A percentile compares a stretch with the other conserved stretches of the same genome.
Conservation (phyloP, 2,329 filamentous ascomycete genomes). For the Cryphonectria nitschkei region DNA sequence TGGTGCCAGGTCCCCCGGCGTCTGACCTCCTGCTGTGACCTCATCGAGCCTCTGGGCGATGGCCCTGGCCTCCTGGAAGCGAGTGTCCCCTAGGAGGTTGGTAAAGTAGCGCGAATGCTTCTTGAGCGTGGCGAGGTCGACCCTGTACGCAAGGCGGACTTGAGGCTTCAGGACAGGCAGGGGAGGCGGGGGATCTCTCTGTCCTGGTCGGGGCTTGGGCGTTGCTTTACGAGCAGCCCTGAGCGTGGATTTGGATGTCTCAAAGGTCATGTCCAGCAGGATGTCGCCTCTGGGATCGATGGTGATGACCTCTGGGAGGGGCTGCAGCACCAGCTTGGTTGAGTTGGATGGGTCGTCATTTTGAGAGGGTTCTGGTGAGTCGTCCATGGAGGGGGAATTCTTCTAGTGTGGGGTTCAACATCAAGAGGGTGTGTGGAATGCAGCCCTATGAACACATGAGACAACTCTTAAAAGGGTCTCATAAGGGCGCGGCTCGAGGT, state of each 20-base stretch:
- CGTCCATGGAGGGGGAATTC: conserved; percentile 30
- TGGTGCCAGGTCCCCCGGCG: conserved; percentile 52
- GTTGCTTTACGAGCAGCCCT: conserved; percentile 47
- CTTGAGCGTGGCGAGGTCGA: conserved; percentile 59
- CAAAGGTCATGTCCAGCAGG: conserved; percentile 68
- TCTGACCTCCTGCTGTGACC: conserved; percentile 52
- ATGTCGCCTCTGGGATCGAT: conserved; percentile 65
- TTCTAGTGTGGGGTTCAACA: conserved; percentile 16
- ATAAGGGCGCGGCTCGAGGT: background rate
- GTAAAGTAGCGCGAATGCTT: conserved; percentile 71
- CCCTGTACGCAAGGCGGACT: conserved; percentile 59
- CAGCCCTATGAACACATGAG: background rate
- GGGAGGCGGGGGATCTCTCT: conserved; percentile 28
- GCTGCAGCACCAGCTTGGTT: background rate
- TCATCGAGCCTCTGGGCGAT: conserved; percentile 55
- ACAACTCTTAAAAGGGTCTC: background rate
- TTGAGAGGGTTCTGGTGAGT: conserved; percentile 31
- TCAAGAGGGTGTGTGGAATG: conserved; percentile 9
- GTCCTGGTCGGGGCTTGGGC: conserved; percentile 36
- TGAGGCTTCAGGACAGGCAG: conserved; percentile 42
- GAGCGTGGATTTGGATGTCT: conserved; percentile 58
- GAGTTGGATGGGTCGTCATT: conserved; percentile 32
- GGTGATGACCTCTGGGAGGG: conserved; percentile 46
- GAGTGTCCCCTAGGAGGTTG: conserved; percentile 64
- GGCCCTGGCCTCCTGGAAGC: conserved; percentile 65